Percentiles rank a stretch among this genome's conserved stretches.
These are phyloP conservation scores for Posidonia oceanica DNA, from an alignment of 116 monocot genomes.

Conservation along the genomic window DNA sequence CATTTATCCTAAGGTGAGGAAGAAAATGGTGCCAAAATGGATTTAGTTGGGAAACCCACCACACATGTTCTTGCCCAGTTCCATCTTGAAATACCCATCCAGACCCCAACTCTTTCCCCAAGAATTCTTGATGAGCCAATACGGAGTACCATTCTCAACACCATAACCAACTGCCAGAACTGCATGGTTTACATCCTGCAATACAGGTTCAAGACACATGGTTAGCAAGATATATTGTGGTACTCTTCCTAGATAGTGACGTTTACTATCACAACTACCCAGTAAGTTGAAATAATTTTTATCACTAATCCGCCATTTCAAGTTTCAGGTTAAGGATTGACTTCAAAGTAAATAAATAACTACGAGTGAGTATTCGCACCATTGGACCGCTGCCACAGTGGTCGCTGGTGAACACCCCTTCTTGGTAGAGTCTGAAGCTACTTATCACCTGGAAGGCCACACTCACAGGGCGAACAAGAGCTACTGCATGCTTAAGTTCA, in stretches of 20 bases:
- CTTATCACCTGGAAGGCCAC: constrained; percentile 74
- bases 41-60: constrained; percentile 35
- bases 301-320: no score
- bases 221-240: no score
- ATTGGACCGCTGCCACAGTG: constrained; percentile 51
- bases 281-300: no score
- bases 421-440: constrained; percentile 61
- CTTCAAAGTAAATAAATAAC: not conserved
- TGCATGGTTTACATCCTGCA: constrained; percentile 94
- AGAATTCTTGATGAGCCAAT: constrained; percentile 98
- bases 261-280: no score
- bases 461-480: constrained; percentile 81
- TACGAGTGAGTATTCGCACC: constrained; percentile 27
- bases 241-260: no score
- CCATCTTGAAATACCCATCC: constrained; percentile 97
- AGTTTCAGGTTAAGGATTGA: no score
- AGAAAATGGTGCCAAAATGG: not conserved
- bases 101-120: constrained; percentile 77
- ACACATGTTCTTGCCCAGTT: constrained; percentile 95
- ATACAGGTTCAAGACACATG: not conserved
- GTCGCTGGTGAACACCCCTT: constrained; percentile 70
- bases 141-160: constrained; percentile 69
- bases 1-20: no score
- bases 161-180: constrained; percentile 97
- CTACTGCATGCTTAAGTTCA: constrained; percentile 85